Evolutionary conservation across 208 protist genomes (phyloP).

Genomic region (Crithidia acanthocephali): DNA sequence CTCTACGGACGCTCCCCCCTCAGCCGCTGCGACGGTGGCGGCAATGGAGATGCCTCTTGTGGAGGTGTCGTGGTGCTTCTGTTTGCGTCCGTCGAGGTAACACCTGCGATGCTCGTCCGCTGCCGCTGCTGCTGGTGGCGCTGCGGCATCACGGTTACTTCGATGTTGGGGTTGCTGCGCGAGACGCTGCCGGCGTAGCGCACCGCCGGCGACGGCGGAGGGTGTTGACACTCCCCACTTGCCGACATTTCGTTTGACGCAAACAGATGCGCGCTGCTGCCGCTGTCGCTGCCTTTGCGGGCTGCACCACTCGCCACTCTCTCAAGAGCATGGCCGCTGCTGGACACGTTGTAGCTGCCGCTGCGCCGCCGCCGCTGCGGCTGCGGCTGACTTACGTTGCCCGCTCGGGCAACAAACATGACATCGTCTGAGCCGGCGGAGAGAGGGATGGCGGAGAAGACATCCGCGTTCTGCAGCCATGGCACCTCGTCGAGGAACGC

Average conservation of each 20-base stretch:
- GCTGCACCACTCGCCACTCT: not conserved
- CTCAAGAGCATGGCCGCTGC: not conserved
- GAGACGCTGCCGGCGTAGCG: constrained; percentile 14
- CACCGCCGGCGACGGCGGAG: constrained; percentile 2
- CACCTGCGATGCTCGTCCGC: constrained; percentile 4
- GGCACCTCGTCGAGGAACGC: constrained; percentile 57
- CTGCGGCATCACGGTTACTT: constrained; percentile 6
- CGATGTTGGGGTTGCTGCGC: constrained; percentile 9
- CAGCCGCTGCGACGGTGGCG: not conserved
- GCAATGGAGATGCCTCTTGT: not conserved
- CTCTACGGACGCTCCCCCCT: not conserved
- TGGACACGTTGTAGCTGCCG: constrained; percentile 2
- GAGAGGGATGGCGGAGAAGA: constrained; percentile 66
- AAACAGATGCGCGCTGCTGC: not conserved
- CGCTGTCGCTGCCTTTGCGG: not conserved
- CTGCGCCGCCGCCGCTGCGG: not conserved
- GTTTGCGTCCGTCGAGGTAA: not conserved
- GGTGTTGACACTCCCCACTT: not conserved
- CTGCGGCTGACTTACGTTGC: not conserved
- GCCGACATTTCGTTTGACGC: too few relatives aligned
- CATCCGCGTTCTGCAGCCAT: constrained; percentile 71
- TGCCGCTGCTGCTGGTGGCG: constrained; percentile 1
- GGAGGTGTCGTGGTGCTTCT: not conserved
- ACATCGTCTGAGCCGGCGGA: constrained; percentile 59
- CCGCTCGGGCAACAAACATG: constrained; percentile 48